Evolutionary conservation across 2,329 filamentous ascomycete species (phyloP).

Genomic region (Pseudocercospora musae): DNA sequence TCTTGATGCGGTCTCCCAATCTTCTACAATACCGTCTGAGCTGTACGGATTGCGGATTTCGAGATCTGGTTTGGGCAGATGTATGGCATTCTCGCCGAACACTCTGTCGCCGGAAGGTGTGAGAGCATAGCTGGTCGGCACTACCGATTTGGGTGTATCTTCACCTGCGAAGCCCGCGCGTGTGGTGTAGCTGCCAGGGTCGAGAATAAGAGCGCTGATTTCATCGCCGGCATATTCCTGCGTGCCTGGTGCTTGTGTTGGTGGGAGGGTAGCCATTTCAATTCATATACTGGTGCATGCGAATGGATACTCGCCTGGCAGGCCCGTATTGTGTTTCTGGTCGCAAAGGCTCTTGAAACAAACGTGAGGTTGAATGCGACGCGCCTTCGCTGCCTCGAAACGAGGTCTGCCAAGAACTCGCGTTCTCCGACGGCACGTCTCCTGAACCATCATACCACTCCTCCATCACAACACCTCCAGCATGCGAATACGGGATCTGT

Average conservation of each 20-base stretch:
- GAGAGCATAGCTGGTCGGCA: slow-evolving; percentile 82
- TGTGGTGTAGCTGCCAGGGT: slow-evolving; percentile 85
- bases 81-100: slow-evolving; percentile 88
- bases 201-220: slow-evolving; percentile 93
- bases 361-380: background rate
- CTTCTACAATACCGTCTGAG: slow-evolving; percentile 83
- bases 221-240: slow-evolving; percentile 69
- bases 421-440: background rate
- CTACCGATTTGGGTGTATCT: slow-evolving; percentile 90
- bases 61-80: slow-evolving; percentile 69
- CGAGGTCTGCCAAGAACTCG: background rate
- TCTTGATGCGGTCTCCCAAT: slow-evolving; percentile 88
- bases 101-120: slow-evolving; percentile 55
- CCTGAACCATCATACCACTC: slow-evolving; percentile 1
- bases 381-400: background rate
- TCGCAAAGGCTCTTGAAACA: background rate
- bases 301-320: no score
- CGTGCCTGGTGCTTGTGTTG: slow-evolving; percentile 37
- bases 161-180: slow-evolving; percentile 97
- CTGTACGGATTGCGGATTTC: slow-evolving; percentile 92
- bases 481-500: slow-evolving; percentile 41
- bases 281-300: no score
- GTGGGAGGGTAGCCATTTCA: slow-evolving; percentile 12
- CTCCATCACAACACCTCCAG: slow-evolving; percentile 4
- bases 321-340: background rate